A percentile compares a stretch with the other conserved stretches of the same genome.
Conservation (phyloP, 345 rosid species). For the sweet orange (Citrus sinensis) region DVS_A1.0 CM039163.1:18202001-18202500, state of each 20-base stretch:
- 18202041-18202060: constrained; percentile 63
- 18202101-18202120: constrained; percentile 39
- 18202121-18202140: constrained; percentile 46
- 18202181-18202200: constrained; percentile 45
- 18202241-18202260: constrained; percentile 38
- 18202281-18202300: constrained; percentile 45
- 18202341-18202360: constrained; percentile 33
- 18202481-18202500: constrained; percentile 31
- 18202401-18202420: constrained; percentile 33
- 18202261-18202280: constrained; percentile 44
- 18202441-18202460: constrained; percentile 33
- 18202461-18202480: constrained; percentile 35
- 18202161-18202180: constrained; percentile 38
- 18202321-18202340: constrained; percentile 37
- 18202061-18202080: constrained; percentile 70
- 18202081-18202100: constrained; percentile 67
- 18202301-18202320: constrained; percentile 45
- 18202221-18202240: constrained; percentile 34
- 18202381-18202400: constrained; percentile 33
- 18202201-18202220: constrained; percentile 40
- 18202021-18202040: constrained; percentile 38
- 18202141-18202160: constrained; percentile 47
- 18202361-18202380: constrained; percentile 20
- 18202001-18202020: constrained; percentile 45
- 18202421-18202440: constrained; percentile 37